Conservation (phyloP, 2,329 filamentous ascomycete genomes). For the Xenosphaeropsis pyriputrescens region DNA sequence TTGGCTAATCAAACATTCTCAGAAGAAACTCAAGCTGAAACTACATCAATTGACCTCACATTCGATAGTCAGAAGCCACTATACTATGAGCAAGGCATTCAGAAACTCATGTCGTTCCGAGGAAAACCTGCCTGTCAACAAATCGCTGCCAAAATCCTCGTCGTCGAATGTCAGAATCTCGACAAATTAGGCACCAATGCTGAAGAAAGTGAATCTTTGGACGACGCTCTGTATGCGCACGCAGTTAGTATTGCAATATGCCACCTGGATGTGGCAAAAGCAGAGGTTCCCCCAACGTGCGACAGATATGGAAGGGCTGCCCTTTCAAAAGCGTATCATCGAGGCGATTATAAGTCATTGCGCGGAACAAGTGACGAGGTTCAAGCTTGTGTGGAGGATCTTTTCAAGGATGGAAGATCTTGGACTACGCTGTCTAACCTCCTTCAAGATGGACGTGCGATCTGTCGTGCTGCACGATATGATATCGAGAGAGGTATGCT, state of each 20-base stretch:
- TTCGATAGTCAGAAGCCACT: constrained; percentile 8
- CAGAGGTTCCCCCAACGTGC: constrained; percentile 34
- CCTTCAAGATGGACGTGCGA: constrained; percentile 41
- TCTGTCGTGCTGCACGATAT: constrained; percentile 44
- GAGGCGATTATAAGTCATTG: constrained; percentile 15
- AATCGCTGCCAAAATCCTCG: constrained; percentile 16
- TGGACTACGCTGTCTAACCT: constrained; percentile 53
- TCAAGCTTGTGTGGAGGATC: constrained; percentile 32
- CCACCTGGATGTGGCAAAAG: constrained; percentile 38
- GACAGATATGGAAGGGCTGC: constrained; percentile 21
- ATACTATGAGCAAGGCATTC: constrained; percentile 13
- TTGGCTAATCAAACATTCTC: not conserved
- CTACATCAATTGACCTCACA: not conserved
- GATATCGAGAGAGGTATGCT: constrained; percentile 38
- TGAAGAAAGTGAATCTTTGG: constrained; percentile 18
- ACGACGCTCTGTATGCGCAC: constrained; percentile 37
- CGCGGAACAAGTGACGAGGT: constrained; percentile 18
- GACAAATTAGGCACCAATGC: constrained; percentile 11
- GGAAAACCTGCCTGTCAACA: constrained; percentile 17
- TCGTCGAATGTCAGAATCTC: constrained; percentile 17
- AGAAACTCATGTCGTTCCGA: constrained; percentile 5
- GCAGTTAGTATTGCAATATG: constrained; percentile 48
- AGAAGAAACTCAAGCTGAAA: not conserved
- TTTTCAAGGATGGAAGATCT: constrained; percentile 37
- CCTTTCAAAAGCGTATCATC: constrained; percentile 19